Base-by-base conservation (phyloP, 2,329 filamentous ascomycete species). In the Penicillium sp. region DNA sequence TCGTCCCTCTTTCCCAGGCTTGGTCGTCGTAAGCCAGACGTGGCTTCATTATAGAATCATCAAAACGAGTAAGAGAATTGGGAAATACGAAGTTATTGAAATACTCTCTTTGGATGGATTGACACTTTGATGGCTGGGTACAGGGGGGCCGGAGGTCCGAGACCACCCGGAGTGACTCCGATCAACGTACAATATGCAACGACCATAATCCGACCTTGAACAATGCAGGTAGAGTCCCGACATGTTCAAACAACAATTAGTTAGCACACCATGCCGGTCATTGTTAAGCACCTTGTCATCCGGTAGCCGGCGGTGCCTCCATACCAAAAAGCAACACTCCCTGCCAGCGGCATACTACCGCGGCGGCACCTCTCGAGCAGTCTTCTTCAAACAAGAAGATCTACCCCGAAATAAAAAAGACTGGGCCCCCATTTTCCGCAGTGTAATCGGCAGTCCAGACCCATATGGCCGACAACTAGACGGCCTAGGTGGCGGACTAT, bases 401-500 rank as follows among this genome's bases (percentile, higher is more conserved):
- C 76, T 87, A 0, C 83, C 84, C 0, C 13, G 49, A 0, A 65
- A 80, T 44, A 72, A 69, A 29, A 57, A 62, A 27, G 63, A 74
- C 60, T 84, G 83, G 81, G 70, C 75, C 4, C 63, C 74, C 0
- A 81, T 88, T 16, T 84, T 88, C 56, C 77, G 78, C 18, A 74
- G 79, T 2, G 79, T 78, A 7, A 84, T 90, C 70, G 86, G 86
- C 30, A 84, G 82, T 3, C 85, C 85, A 0, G 88, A 91, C 61
- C 75, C 79, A 0, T 61, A 86, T 68, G 86, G 84, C 0, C 80
- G 88, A 0, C 88, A 91, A 70, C 82, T 91, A 1, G 80, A 91
- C 67, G 87, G 88, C 8, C 80, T 90, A 70, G 87, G 87, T 2
- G 86, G 84, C 0, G 87, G 87, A 4, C 77, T 87, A 51, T 88